Percentiles rank a stretch among this genome's conserved stretches.
These are phyloP conservation scores for Ploettnerulaceae sp. DNA, from an alignment of 2,329 filamentous ascomycete species.

Conservation along the genomic window DNA sequence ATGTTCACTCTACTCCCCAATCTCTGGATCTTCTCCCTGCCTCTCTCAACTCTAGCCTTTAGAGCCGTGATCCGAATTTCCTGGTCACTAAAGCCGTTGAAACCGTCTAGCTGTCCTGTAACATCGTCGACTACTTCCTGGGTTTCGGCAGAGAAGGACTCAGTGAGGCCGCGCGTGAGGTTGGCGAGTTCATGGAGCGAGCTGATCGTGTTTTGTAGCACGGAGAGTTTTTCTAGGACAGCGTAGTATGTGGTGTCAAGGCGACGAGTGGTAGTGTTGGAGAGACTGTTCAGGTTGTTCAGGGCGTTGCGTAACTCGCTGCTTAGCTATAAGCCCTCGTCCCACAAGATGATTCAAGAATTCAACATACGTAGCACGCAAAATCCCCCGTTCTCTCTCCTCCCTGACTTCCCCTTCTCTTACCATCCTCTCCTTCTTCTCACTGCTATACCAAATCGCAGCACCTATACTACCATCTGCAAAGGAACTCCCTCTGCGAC, in stretches of 20 bases:
- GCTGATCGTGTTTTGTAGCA: slow-evolving; percentile 58
- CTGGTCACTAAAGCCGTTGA: slow-evolving; percentile 61
- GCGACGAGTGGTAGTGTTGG: slow-evolving; percentile 56
- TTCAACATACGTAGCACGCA: slow-evolving; percentile 39
- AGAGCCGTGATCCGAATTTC: slow-evolving; percentile 57
- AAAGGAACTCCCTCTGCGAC: slow-evolving; percentile 41
- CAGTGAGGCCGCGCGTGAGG: slow-evolving; percentile 53
- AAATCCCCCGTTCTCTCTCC: slow-evolving; percentile 40
- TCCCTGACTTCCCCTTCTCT: slow-evolving; percentile 39
- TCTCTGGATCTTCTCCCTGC: slow-evolving; percentile 53
- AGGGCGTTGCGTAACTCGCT: slow-evolving; percentile 51
- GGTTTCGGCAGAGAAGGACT: slow-evolving; percentile 56
- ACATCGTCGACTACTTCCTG: slow-evolving; percentile 56
- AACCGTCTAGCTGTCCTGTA: slow-evolving; percentile 45
- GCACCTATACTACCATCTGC: slow-evolving; percentile 11
- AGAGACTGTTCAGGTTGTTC: slow-evolving; percentile 52
- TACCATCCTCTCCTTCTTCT: slow-evolving; percentile 21
- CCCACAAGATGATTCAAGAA: neutral
- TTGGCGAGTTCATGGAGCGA: slow-evolving; percentile 63
- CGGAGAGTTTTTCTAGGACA: slow-evolving; percentile 62
- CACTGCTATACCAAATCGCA: slow-evolving; percentile 31
- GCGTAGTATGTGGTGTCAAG: slow-evolving; percentile 73
- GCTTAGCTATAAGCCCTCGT: neutral
- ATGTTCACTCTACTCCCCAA: slow-evolving; percentile 60
- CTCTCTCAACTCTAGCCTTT: slow-evolving; percentile 55